Percentiles rank a stretch among this genome's conserved stretches.
Conservation (phyloP, 306 rosid genomes). For the Dicorynia guianensis region DNA sequence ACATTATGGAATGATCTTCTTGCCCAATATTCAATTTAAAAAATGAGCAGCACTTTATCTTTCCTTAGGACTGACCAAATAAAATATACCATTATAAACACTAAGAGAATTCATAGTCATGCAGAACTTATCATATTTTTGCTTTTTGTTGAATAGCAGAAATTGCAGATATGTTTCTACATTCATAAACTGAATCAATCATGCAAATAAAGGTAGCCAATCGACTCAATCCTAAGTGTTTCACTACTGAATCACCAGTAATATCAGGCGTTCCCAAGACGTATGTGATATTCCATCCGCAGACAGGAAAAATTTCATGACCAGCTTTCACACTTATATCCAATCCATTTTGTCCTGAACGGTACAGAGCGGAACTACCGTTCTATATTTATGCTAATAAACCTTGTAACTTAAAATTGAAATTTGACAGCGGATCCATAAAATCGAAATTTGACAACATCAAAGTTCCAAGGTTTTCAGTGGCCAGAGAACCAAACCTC, state of each 20-base stretch:
- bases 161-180: neutral
- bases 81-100: slow-evolving; percentile 14
- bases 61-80: slow-evolving; percentile 72
- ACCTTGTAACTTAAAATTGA: neutral
- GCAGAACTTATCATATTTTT: neutral
- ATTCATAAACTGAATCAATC: neutral
- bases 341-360: neutral
- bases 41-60: slow-evolving; percentile 77
- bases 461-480: neutral
- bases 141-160: neutral
- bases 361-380: neutral
- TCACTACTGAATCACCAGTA: neutral
- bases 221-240: too few relatives aligned
- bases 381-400: neutral
- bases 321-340: neutral
- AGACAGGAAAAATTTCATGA: neutral
- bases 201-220: neutral
- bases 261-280: neutral
- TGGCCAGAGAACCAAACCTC: slow-evolving; percentile 60
- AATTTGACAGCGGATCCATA: too few relatives aligned
- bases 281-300: neutral
- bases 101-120: neutral
- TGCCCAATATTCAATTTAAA: slow-evolving; percentile 92
- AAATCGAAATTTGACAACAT: neutral
- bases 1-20: slow-evolving; percentile 89